These are phyloP conservation scores for Knufia petricola DNA, from an alignment of 2,329 filamentous ascomycete genomes.

Conservation along the genomic window DNA sequence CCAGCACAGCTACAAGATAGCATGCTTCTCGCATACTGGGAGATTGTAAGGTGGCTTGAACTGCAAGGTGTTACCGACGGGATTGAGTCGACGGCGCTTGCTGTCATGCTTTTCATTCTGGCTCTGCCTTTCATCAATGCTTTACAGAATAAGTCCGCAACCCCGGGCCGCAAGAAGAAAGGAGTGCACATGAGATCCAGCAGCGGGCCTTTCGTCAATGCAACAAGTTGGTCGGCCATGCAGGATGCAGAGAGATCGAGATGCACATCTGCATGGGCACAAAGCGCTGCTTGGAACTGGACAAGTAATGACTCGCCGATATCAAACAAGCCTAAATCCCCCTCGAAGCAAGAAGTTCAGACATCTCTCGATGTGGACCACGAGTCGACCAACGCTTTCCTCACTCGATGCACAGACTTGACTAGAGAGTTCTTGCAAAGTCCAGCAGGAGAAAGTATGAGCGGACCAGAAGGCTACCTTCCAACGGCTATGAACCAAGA, in stretches of 20 bases:
- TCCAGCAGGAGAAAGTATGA: slow-evolving; percentile 45
- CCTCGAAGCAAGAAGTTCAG: neutral
- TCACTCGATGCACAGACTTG: slow-evolving; percentile 43
- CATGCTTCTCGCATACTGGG: slow-evolving; percentile 62
- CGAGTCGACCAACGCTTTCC: slow-evolving; percentile 24
- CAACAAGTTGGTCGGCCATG: slow-evolving; percentile 38
- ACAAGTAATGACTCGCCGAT: slow-evolving; percentile 28
- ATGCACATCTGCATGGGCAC: slow-evolving; percentile 40
- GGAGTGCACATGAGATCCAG: slow-evolving; percentile 39
- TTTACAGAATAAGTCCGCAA: slow-evolving; percentile 24
- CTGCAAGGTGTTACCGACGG: slow-evolving; percentile 39
- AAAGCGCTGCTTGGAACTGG: slow-evolving; percentile 62
- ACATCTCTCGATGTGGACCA: neutral
- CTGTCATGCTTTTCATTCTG: slow-evolving; percentile 54
- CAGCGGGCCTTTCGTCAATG: slow-evolving; percentile 32
- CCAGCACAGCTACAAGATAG: slow-evolving; percentile 49
- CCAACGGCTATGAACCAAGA: slow-evolving; percentile 50
- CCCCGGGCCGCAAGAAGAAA: slow-evolving; percentile 32
- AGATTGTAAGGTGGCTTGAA: slow-evolving; percentile 60
- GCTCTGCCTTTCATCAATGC: slow-evolving; percentile 49
- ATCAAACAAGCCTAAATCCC: neutral
- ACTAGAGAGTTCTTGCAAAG: slow-evolving; percentile 58
- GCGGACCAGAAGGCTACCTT: slow-evolving; percentile 52
- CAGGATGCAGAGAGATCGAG: slow-evolving; percentile 36
- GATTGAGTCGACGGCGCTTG: slow-evolving; percentile 60